Conservation (phyloP, 2,329 filamentous ascomycete species). For the Pleurostoma richardsiae region DNA sequence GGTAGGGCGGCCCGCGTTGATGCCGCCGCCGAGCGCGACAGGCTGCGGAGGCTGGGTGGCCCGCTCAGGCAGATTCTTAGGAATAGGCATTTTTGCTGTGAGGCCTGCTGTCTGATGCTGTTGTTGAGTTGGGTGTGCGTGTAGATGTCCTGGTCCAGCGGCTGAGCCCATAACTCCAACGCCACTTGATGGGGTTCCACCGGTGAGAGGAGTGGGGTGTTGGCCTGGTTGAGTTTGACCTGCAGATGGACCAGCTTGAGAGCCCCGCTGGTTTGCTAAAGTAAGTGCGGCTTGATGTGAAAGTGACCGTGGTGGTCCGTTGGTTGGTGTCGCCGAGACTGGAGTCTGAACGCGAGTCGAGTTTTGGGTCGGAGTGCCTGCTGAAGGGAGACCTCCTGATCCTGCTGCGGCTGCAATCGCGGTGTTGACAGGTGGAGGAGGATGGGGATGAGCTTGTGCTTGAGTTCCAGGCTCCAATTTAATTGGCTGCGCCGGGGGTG, state of each 20-base stretch:
- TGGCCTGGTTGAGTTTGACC: slow-evolving; percentile 10
- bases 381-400: slow-evolving; percentile 27
- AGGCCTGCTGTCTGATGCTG: slow-evolving; percentile 34
- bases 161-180: slow-evolving; percentile 9
- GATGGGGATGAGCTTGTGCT: slow-evolving; percentile 13
- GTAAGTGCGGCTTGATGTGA: slow-evolving; percentile 46
- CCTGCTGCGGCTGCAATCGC: slow-evolving; percentile 24
- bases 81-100: slow-evolving; percentile 67
- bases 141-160: slow-evolving; percentile 31
- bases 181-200: slow-evolving; percentile 9
- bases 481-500: slow-evolving; percentile 17
- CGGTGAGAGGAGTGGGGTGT: slow-evolving; percentile 6
- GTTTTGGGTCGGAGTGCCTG: slow-evolving; percentile 43
- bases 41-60: slow-evolving; percentile 68
- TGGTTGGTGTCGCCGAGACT: slow-evolving; percentile 35
- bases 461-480: slow-evolving; percentile 30
- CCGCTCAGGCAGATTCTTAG: slow-evolving; percentile 67
- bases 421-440: slow-evolving; percentile 13
- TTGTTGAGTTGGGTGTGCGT: slow-evolving; percentile 40
- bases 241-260: slow-evolving; percentile 15
- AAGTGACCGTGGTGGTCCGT: slow-evolving; percentile 34
- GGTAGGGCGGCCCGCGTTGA: slow-evolving; percentile 70
- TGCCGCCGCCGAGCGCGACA: slow-evolving; percentile 62
- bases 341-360: slow-evolving; percentile 44
- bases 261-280: slow-evolving; percentile 36